Evolutionary conservation across 75 land plant genomes (phyloP).

Genomic region (Selaginella moellendorffii): DNA sequence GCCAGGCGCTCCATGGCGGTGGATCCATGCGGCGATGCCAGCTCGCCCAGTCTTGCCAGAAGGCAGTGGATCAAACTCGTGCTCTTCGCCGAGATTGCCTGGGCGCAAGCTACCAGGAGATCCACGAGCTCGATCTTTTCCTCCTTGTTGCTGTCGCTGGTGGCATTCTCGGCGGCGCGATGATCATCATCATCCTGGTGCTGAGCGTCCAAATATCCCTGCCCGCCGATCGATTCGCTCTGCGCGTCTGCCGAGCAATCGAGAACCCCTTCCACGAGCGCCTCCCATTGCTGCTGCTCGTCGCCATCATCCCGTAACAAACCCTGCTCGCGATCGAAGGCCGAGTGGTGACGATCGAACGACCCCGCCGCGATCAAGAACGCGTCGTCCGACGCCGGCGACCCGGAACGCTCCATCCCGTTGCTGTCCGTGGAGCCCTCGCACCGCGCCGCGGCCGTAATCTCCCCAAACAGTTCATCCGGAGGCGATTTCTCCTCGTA

Average conservation of each 20-base stretch:
- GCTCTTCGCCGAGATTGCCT: constrained; percentile 49
- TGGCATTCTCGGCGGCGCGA: constrained; percentile 11
- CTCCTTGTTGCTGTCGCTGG: constrained; percentile 10
- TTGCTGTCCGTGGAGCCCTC: too few relatives aligned
- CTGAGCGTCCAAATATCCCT: constrained; percentile 13
- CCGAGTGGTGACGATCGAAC: too few relatives aligned
- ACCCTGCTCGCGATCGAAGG: too few relatives aligned
- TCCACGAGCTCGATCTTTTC: constrained; percentile 46
- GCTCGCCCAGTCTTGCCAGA: constrained; percentile 51
- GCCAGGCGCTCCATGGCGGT: constrained; percentile 40
- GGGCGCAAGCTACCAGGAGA: constrained; percentile 48
- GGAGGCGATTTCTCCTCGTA: too few relatives aligned
- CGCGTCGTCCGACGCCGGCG: too few relatives aligned
- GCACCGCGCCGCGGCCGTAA: too few relatives aligned
- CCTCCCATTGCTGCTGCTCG: not conserved
- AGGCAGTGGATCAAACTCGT: constrained; percentile 29
- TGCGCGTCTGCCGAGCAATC: constrained; percentile 7
- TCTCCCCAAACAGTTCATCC: too few relatives aligned
- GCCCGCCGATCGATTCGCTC: constrained; percentile 8
- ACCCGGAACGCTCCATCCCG: too few relatives aligned
- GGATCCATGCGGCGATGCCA: constrained; percentile 55
- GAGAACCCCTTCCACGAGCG: constrained; percentile 7
- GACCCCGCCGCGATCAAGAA: too few relatives aligned
- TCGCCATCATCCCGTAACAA: too few relatives aligned
- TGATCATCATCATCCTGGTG: too few relatives aligned